Evolutionary conservation across 2,329 filamentous ascomycete species (phyloP), one percentile per base, ranked within the genome.

Genomic region (Penicillium griseofulvum): DNA sequence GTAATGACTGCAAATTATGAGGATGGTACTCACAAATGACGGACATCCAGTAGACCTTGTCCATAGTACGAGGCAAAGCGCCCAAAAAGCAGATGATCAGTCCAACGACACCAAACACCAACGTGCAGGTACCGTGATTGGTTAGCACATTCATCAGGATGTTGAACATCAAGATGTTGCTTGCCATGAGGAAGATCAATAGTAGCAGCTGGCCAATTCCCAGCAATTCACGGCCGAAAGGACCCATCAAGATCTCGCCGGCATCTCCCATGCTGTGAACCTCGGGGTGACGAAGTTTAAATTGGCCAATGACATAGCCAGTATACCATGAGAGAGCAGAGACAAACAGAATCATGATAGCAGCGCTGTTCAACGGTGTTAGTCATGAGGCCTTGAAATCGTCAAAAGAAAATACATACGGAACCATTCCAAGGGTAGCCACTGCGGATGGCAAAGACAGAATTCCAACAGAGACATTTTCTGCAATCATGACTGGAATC

Each of bases 191-290:
- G 74, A 90, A 88, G 55, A 87, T 76, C 36, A 89, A 74, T 66
- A 89, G 83, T 16, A 89, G 71, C 1, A 81, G 72, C 61, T 87
- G 86, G 62, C 82, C 85, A 56, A 77, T 72, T 31, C 84, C 84
- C 34, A 87, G 76, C 41, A 90, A 56, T 65, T 87, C 83, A 57
- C 84, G 82, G 3, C 84, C 86, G 28, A 83, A 73, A 11, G 73
- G 75, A n/a, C 88, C 87, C 62, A 81, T 77, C 52, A 90, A 77
- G 52, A 89, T 74, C 41, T 80, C 75, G 0, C 86, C 87, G 14
- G 84, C 87, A 63, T 90, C 87, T 37, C 85, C 84, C 68, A 89
- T 88, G 66, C 83, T 85, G 50, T 83, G 80, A 42, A 89, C 79
- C 14, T 83, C 72, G 2, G 86, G 85, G 64, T 81, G 79, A 42